Percentiles rank a stretch among this genome's conserved stretches.
Conservation (phyloP, 1,284 basidiomycete species). For the Papiliotrema flavescens region DNA sequence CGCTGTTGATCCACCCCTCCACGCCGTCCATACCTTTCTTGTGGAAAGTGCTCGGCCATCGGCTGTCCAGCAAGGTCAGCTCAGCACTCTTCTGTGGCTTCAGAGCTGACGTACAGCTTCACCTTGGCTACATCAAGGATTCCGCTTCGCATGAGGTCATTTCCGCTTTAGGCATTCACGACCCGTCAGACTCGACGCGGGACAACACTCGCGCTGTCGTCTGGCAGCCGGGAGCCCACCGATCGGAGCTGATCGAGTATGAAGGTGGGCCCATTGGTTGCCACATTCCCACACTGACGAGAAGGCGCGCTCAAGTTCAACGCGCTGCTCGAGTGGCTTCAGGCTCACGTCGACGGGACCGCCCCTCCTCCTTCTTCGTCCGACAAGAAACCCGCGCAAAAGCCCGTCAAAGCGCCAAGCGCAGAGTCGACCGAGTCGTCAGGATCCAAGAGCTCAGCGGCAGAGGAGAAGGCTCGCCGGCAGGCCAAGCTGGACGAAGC, state of each 20-base stretch:
- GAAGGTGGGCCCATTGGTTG: constrained; percentile 26
- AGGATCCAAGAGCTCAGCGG: constrained; percentile 15
- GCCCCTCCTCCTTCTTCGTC: constrained; percentile 8
- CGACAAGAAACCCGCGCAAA: too few species aligned
- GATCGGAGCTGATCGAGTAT: constrained; percentile 28
- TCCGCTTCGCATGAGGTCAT: constrained; percentile 53
- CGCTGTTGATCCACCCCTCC: constrained; percentile 69
- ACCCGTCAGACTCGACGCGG: constrained; percentile 22
- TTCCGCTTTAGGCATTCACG: constrained; percentile 23
- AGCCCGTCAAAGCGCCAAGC: too few species aligned
- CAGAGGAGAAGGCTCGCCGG: constrained; percentile 15
- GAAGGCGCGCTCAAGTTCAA: constrained; percentile 48
- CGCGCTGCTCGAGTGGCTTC: constrained; percentile 42
- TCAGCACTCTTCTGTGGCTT: background rate
- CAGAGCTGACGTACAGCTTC: constrained; percentile 48
- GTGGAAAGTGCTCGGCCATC: constrained; percentile 79
- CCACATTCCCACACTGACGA: background rate
- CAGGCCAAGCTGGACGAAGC: constrained; percentile 42
- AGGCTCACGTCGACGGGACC: constrained; percentile 20
- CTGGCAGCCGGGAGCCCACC: constrained; percentile 26
- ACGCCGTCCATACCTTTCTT: constrained; percentile 70
- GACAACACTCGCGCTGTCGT: constrained; percentile 39
- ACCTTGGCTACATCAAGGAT: constrained; percentile 67
- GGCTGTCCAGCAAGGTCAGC: constrained; percentile 58
- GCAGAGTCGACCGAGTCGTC: constrained; percentile 3